These are phyloP conservation scores for Linnemannia elongata DNA, from an alignment of 192 early-diverging fungal genomes.

Conservation along the genomic window DNA sequence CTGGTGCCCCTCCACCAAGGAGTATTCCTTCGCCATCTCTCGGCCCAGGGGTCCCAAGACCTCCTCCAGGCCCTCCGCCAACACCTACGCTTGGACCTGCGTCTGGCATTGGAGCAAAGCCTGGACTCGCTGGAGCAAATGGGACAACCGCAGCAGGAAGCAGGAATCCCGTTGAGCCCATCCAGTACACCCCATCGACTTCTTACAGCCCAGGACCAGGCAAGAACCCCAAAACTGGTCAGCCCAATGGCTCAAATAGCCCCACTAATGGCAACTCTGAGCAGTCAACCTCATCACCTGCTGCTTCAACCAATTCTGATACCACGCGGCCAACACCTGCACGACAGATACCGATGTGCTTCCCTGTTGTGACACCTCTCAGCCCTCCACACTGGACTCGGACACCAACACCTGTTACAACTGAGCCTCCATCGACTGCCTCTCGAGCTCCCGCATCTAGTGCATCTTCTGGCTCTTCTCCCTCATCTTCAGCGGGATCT, in stretches of 20 bases:
- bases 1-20: constrained; percentile 19
- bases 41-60: constrained; percentile 22
- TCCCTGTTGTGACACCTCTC: constrained; percentile 48
- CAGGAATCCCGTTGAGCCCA: constrained; percentile 8
- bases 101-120: neutral
- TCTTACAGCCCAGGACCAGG: constrained; percentile 2
- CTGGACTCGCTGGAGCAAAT: neutral
- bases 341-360: constrained; percentile 49
- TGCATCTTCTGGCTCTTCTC: neutral
- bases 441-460: neutral
- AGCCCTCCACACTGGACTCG: constrained; percentile 40
- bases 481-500: neutral
- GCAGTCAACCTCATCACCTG: neutral
- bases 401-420: constrained; percentile 7
- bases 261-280: constrained; percentile 6
- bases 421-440: neutral
- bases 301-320: neutral
- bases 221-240: neutral
- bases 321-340: constrained; percentile 44
- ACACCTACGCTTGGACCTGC: constrained; percentile 13
- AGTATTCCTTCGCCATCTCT: constrained; percentile 21
- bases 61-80: constrained; percentile 39
- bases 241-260: neutral
- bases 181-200: constrained; percentile 11
- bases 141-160: neutral